Conservation (phyloP, 495 filamentous ascomycete species). For the Hypomontagnella submonticulosa region DNA sequence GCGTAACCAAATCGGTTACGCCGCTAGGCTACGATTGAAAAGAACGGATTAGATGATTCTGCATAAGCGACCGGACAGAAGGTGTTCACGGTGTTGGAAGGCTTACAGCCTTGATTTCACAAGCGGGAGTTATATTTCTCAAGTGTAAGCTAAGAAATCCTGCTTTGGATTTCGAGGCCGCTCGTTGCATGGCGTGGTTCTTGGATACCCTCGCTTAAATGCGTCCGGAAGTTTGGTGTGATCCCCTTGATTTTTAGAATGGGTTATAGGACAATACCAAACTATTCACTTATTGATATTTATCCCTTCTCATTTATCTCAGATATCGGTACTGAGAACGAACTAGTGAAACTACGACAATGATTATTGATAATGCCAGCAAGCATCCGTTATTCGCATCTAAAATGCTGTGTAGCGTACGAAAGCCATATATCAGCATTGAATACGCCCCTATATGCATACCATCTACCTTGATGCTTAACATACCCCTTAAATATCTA, state of each 20-base stretch:
- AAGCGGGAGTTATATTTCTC: constrained; percentile 3
- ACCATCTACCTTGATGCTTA: not conserved
- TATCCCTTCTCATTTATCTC: too few relatives aligned
- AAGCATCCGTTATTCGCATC: too few relatives aligned
- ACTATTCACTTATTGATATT: too few relatives aligned
- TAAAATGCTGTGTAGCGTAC: too few relatives aligned
- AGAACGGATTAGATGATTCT: constrained; percentile 25
- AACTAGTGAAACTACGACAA: too few relatives aligned
- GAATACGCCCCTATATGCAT: not conserved
- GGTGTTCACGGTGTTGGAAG: constrained; percentile 26
- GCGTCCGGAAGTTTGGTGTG: constrained; percentile 26
- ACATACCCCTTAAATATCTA: too few relatives aligned
- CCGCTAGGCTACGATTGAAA: not conserved
- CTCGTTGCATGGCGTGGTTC: constrained; percentile 7
- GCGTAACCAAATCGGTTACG: not conserved
- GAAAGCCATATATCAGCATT: not conserved
- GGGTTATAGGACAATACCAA: constrained; percentile 15
- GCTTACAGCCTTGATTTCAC: constrained; percentile 28
- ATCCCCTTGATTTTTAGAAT: constrained; percentile 5
- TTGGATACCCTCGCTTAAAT: constrained; percentile 34
- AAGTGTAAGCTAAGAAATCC: not conserved
- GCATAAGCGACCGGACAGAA: constrained; percentile 12
- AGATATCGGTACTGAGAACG: too few relatives aligned
- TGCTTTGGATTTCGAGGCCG: constrained; percentile 1
- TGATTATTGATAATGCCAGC: too few relatives aligned